phyloP scores from a whole-genome alignment of 805 yeast genomes.

The Yarrowia yakushimensis region DNA sequence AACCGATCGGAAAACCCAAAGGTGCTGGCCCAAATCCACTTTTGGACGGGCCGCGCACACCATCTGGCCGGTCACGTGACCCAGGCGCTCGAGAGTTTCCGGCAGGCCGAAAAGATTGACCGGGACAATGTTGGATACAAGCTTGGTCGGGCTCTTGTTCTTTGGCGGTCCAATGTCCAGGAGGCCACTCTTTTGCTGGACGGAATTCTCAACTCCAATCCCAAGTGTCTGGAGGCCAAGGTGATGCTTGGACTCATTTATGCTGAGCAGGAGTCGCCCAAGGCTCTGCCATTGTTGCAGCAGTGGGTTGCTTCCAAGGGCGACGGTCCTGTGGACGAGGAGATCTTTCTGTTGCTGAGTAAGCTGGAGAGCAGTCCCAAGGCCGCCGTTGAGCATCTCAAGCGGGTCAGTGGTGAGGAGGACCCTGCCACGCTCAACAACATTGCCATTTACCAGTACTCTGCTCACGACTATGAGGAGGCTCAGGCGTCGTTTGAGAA shows the following conservation, averaged over 20 bases:
- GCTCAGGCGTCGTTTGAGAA: constrained; percentile 55
- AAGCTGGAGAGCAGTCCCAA: constrained; percentile 59
- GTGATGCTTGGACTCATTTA: constrained; percentile 67
- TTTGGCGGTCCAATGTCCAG: constrained; percentile 69
- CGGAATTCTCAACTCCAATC: constrained; percentile 58
- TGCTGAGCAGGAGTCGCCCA: constrained; percentile 44
- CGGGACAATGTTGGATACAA: constrained; percentile 62
- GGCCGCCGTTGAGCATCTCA: constrained; percentile 28
- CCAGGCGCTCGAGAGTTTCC: constrained; percentile 69
- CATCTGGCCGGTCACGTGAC: constrained; percentile 58
- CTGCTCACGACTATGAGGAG: constrained; percentile 55
- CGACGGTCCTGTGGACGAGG: constrained; percentile 14
- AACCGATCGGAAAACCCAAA: constrained; percentile 41
- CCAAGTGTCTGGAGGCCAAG: constrained; percentile 68
- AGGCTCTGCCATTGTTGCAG: constrained; percentile 10
- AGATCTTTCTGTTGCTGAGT: constrained; percentile 53
- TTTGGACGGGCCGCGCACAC: constrained; percentile 83
- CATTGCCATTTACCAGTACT: constrained; percentile 76
- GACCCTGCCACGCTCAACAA: constrained; percentile 73
- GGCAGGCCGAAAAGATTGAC: constrained; percentile 63
- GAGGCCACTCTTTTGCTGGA: constrained; percentile 88
- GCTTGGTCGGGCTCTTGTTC: constrained; percentile 83
- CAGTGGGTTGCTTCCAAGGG: constrained; percentile 22
- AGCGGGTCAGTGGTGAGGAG: constrained; percentile 42
- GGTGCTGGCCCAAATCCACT: constrained; percentile 58